Percentiles rank a stretch among this genome's conserved stretches.
Conservation (phyloP, 2,329 filamentous ascomycete species). For the Chalara sp. region DNA sequence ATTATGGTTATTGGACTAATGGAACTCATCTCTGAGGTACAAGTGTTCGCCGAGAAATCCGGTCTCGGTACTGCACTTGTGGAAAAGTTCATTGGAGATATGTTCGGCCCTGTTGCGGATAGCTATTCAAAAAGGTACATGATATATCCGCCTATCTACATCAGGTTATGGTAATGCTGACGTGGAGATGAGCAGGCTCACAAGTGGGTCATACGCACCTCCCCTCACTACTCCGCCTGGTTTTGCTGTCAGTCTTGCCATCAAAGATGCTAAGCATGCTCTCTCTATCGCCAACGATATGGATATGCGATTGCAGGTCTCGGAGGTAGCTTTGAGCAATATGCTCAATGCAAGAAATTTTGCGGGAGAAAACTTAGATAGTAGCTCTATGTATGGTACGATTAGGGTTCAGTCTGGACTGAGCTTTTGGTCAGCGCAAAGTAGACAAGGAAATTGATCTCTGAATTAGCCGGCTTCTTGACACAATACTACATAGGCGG, state of each 20-base stretch:
- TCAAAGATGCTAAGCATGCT: constrained; percentile 22
- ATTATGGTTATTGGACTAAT: constrained; percentile 35
- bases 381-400: constrained; percentile 43
- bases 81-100: constrained; percentile 35
- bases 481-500: no score
- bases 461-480: no score
- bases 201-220: constrained; percentile 35
- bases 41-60: constrained; percentile 39
- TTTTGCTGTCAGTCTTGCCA: constrained; percentile 19
- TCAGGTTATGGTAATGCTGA: not conserved
- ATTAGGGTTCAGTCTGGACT: constrained; percentile 37
- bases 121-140: constrained; percentile 31
- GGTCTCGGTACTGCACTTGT: constrained; percentile 34
- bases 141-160: not conserved
- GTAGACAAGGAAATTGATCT: not conserved
- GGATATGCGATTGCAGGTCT: constrained; percentile 16
- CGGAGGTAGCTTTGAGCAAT: constrained; percentile 29
- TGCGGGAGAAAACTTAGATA: constrained; percentile 34
- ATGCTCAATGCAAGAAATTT: constrained; percentile 35
- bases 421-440: constrained; percentile 24
- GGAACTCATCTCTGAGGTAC: constrained; percentile 38
- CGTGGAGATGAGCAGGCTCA: constrained; percentile 26
- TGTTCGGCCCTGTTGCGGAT: constrained; percentile 35
- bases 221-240: constrained; percentile 10
- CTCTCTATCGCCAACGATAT: constrained; percentile 16